Evolutionary conservation across 768 basidiomycete species (phyloP).

Genomic region (Udeniomyces megalosporus): DNA sequence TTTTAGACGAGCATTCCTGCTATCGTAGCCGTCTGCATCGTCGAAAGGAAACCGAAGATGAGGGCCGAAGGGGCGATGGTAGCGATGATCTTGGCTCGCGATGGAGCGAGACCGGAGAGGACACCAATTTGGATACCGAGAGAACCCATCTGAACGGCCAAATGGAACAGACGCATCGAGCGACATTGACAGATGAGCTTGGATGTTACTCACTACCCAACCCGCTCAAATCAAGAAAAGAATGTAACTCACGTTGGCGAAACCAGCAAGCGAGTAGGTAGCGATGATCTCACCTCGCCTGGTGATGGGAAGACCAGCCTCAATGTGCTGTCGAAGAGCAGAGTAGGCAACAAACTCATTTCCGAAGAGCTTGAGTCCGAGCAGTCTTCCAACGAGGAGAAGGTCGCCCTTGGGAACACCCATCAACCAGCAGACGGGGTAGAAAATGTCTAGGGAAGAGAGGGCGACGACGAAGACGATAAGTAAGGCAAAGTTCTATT

Average conservation of each 20-base stretch:
- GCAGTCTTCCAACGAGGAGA: constrained; percentile 56
- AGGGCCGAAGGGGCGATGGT: constrained; percentile 43
- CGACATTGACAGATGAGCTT: too few species aligned
- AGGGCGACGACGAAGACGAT: too few species aligned
- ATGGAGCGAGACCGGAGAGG: constrained; percentile 50
- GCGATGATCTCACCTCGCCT: constrained; percentile 64
- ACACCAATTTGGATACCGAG: constrained; percentile 76
- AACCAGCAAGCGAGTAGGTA: constrained; percentile 77
- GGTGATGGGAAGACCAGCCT: constrained; percentile 25
- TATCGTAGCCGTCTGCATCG: constrained; percentile 41
- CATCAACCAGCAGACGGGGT: constrained; percentile 68
- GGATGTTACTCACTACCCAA: too few species aligned
- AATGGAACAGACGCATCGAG: too few species aligned
- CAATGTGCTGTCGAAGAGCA: not conserved
- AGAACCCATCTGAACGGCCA: constrained; percentile 36
- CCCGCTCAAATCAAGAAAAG: too few species aligned
- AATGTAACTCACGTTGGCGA: constrained; percentile 43
- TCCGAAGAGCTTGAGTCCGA: constrained; percentile 68
- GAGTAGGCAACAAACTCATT: constrained; percentile 16
- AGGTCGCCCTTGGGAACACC: constrained; percentile 31
- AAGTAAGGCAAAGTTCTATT: too few species aligned
- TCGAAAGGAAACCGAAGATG: constrained; percentile 52
- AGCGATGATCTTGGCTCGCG: constrained; percentile 54
- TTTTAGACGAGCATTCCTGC: constrained; percentile 33
- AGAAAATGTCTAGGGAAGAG: constrained; percentile 46